phyloP scores from a whole-genome alignment of 345 rosid genomes.

The Erysimum cheiranthoides region DNA sequence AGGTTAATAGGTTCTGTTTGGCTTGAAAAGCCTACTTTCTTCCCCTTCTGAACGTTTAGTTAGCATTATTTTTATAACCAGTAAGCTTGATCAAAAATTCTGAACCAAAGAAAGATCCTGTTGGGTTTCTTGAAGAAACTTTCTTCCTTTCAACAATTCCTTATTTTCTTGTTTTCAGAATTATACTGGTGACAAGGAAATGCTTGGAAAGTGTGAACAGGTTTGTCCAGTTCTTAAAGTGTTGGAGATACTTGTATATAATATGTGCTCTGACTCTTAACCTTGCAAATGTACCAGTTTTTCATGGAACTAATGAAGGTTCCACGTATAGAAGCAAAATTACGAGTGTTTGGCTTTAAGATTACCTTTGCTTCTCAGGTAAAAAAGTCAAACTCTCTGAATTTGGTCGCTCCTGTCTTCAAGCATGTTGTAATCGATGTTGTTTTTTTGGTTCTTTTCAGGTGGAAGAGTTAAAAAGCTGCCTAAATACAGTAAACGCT shows the following conservation, averaged over 20 bases:
- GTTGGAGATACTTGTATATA: constrained; percentile 26
- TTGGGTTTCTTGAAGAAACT: no score
- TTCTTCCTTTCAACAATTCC: constrained; percentile 1
- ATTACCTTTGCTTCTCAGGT: constrained; percentile 93
- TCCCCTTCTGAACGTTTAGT: constrained; percentile 22
- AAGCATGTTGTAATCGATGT: constrained; percentile 18
- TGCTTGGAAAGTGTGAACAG: constrained; percentile 99
- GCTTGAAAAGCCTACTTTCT: constrained; percentile 12
- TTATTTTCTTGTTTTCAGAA: constrained; percentile 56
- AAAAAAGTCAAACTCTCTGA: constrained; percentile 30
- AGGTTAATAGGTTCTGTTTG: constrained; percentile 32
- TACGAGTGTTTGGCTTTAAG: constrained; percentile 93
- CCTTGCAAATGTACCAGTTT: constrained; percentile 62
- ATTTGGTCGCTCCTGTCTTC: constrained; percentile 16
- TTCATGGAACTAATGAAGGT: constrained; percentile 95
- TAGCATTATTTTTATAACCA: constrained; percentile 4
- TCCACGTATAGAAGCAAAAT: constrained; percentile 93
- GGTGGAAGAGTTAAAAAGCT: constrained; percentile 80
- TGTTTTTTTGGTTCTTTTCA: constrained; percentile 44
- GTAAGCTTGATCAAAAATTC: constrained; percentile 17
- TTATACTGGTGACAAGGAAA: constrained; percentile 81
- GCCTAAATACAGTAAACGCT: constrained; percentile 70
- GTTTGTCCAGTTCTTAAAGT: constrained; percentile 48
- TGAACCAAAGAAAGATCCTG: constrained; percentile 24
- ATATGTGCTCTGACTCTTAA: constrained; percentile 41